Evolutionary conservation across 2,329 filamentous ascomycete genomes (phyloP), one percentile per base, ranked within the genome.

Genomic region (Escovopsis weberi): DNA sequence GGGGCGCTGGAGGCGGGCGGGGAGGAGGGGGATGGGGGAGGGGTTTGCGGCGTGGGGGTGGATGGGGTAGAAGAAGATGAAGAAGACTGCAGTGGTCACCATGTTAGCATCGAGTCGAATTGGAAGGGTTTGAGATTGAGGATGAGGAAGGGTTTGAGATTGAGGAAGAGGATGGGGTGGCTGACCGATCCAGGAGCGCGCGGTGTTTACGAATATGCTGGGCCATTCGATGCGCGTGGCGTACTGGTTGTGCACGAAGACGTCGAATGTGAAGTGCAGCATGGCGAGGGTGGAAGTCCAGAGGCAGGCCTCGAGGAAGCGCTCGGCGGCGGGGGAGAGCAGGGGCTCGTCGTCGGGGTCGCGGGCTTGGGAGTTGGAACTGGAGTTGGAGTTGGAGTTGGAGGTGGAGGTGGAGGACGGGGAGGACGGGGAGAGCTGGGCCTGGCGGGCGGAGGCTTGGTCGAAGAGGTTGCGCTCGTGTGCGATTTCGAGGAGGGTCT

Each of bases 211-310:
- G 11, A 68, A 50, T 3, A 86, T 69, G 23, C 65, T 59, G 1
- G 54, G 44, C 78, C 79, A 85, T 4, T 70, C 56, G 2, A 87
- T 68, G 2, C 76, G 69, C 47, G 78, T 68, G n/a, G 77, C 75
- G 53, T 85, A 91, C 60, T 91, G 85, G 51, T 80, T 72, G 57
- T 86, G 82, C 19, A 87, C 82, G 10, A 91, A 67, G 33, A 87
- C 78, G 55, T 89, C 84, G 41, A 91, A 70, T 0, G 81, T 85
- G 51, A 87, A 79, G 56, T 89, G 82, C 40, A 88, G 61, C 67
- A 80, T 83, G 11, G 75, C 68, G 52, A 91, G 61, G 48, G 76
- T 78, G 10, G 75, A 61, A 6, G 67, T 69, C 72, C 73, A 81
- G 23, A 81, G 61, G 3, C 72, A 32, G 0, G 74, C 62, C 33